Conservation (phyloP, 2,329 filamentous ascomycete species). For the Fusarium chaquense region DNA sequence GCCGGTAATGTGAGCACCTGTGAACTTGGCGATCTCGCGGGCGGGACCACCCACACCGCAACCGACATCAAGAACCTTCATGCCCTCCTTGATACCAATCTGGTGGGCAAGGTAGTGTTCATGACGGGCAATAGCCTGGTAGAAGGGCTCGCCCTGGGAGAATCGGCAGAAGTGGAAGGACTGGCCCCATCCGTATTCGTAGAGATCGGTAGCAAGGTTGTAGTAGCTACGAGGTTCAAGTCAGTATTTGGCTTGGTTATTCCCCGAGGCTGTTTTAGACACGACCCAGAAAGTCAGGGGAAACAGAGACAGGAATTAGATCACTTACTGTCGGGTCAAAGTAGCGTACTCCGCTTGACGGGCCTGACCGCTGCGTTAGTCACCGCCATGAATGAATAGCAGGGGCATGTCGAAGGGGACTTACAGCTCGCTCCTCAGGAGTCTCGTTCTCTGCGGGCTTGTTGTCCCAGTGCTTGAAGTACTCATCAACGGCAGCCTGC, state of each 20-base stretch:
- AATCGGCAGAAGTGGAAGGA: constrained; percentile 99
- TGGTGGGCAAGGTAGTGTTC: constrained; percentile 96
- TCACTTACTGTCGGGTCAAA: constrained; percentile 85
- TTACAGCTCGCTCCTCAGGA: constrained; percentile 80
- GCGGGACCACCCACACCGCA: constrained; percentile 97
- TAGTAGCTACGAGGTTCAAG: constrained; percentile 75
- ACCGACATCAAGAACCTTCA: constrained; percentile 94
- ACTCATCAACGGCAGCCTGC: constrained; percentile 86
- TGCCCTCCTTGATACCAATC: constrained; percentile 86
- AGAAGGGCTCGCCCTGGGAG: constrained; percentile 85
- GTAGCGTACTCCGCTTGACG: constrained; percentile 91
- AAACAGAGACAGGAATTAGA: not conserved
- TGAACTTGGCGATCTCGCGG: constrained; percentile 96
- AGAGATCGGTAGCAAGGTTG: constrained; percentile 94
- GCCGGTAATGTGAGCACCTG: constrained; percentile 87
- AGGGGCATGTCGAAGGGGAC: constrained; percentile 47
- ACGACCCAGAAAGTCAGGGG: not conserved
- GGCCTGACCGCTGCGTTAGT: constrained; percentile 62
- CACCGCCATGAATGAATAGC: constrained; percentile 29
- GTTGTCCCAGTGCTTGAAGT: constrained; percentile 97
- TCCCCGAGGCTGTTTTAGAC: not conserved
- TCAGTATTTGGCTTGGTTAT: constrained; percentile 30
- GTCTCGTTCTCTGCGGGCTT: constrained; percentile 85
- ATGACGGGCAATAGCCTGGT: constrained; percentile 92
- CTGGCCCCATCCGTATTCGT: constrained; percentile 96